These are phyloP conservation scores for Lomentospora prolificans DNA, from an alignment of 2,329 filamentous ascomycete genomes.

Conservation along the genomic window DNA sequence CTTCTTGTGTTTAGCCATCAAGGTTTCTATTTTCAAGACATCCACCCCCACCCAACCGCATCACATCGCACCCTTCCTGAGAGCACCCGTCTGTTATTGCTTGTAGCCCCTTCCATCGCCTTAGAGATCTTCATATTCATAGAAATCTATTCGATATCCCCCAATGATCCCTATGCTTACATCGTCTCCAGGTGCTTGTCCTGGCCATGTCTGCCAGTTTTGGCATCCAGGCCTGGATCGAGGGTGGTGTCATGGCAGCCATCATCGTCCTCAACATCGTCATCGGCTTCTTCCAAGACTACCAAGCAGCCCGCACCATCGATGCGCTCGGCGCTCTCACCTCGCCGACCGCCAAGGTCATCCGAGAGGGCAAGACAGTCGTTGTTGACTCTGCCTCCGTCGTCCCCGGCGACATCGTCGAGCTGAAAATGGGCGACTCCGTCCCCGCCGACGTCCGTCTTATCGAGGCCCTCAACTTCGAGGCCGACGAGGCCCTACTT, in stretches of 20 bases:
- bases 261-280: slow-evolving; percentile 43
- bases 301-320: slow-evolving; percentile 30
- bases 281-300: slow-evolving; percentile 35
- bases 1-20: background rate
- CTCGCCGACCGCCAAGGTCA: slow-evolving; percentile 26
- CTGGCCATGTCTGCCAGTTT: slow-evolving; percentile 48
- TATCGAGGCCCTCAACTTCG: slow-evolving; percentile 49
- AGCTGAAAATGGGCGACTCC: slow-evolving; percentile 40
- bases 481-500: slow-evolving; percentile 52
- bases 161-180: background rate
- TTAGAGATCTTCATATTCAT: background rate
- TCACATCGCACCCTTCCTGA: background rate
- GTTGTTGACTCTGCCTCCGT: slow-evolving; percentile 25
- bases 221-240: slow-evolving; percentile 40
- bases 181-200: slow-evolving; percentile 30
- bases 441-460: slow-evolving; percentile 47
- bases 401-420: slow-evolving; percentile 45
- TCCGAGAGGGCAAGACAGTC: slow-evolving; percentile 25
- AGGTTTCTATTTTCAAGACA: background rate
- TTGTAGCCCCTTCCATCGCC: background rate
- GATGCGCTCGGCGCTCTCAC: slow-evolving; percentile 26
- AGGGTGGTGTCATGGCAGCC: slow-evolving; percentile 38
- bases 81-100: background rate
- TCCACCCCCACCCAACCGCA: background rate
- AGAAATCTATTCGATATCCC: too few relatives aligned